Conservation (phyloP, 108 stramenopile species). For the Cyclostephanos tholiformis region DNA sequence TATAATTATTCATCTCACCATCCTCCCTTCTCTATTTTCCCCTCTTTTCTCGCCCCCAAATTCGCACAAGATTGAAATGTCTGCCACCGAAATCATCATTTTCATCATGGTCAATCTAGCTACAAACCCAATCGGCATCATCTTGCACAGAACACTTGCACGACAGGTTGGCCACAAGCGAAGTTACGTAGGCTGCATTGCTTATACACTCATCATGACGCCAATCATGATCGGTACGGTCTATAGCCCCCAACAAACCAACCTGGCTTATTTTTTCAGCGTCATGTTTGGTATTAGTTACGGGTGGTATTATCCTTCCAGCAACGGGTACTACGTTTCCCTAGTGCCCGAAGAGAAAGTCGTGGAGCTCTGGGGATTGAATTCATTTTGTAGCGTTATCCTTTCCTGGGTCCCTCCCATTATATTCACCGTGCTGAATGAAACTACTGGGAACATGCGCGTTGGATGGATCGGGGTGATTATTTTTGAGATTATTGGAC, state of each 20-base stretch:
- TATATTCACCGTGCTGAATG: constrained; percentile 36
- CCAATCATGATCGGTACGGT: constrained; percentile 22
- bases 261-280: constrained; percentile 27
- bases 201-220: constrained; percentile 18
- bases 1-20: no score
- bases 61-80: constrained; percentile 23
- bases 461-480: constrained; percentile 3
- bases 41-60: not conserved
- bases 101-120: constrained; percentile 35
- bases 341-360: constrained; percentile 34
- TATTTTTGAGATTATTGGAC: constrained; percentile 4
- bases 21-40: not conserved
- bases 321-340: constrained; percentile 23
- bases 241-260: constrained; percentile 20
- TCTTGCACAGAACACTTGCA: constrained; percentile 14
- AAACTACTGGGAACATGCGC: constrained; percentile 24
- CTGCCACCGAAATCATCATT: constrained; percentile 16
- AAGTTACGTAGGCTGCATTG: constrained; percentile 27
- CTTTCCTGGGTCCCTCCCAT: constrained; percentile 46
- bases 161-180: constrained; percentile 34
- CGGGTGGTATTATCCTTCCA: constrained; percentile 50
- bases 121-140: constrained; percentile 26
- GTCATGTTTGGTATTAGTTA: constrained; percentile 36
- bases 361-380: constrained; percentile 48
- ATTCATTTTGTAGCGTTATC: constrained; percentile 38